Evolutionary conservation across 2,329 filamentous ascomycete species (phyloP).

Genomic region (Ceratocystis harringtonii): DNA sequence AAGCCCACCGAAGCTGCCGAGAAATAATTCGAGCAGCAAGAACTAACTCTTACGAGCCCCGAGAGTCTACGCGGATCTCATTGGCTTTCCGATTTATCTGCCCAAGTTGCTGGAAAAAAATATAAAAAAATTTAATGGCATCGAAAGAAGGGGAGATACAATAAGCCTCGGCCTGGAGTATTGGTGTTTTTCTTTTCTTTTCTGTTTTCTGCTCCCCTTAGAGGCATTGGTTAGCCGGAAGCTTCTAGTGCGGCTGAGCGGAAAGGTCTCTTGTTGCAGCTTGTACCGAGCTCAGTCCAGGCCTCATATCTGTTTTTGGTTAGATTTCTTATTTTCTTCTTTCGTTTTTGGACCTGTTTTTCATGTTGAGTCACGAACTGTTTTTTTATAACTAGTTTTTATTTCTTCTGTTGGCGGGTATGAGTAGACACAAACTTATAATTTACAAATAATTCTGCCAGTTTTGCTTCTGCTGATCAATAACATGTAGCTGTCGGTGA

Average conservation of each 20-base stretch:
- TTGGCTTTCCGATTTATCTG: too few relatives aligned
- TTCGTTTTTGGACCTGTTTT: not conserved
- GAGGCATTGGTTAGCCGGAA: not conserved
- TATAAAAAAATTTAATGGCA: not conserved
- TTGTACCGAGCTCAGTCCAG: not conserved
- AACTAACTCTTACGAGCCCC: too few relatives aligned
- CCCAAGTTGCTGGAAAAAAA: not conserved
- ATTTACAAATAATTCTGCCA: too few relatives aligned
- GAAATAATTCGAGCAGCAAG: not conserved
- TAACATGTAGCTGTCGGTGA: too few relatives aligned
- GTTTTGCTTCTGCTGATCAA: too few relatives aligned
- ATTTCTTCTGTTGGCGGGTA: too few relatives aligned
- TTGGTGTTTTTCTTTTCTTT: conserved; percentile 10
- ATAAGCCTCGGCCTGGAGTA: conserved; percentile 3
- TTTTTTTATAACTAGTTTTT: too few relatives aligned
- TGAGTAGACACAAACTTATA: too few relatives aligned
- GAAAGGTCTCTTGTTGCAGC: not conserved
- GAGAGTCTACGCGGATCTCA: too few relatives aligned
- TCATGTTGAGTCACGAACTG: too few relatives aligned
- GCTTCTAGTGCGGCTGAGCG: not conserved
- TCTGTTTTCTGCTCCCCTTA: conserved; percentile 13
- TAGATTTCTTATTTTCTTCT: not conserved
- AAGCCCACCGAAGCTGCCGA: not conserved
- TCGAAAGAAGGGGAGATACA: not conserved
- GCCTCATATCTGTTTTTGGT: conserved; percentile 2